Percentiles rank a stretch among this genome's conserved stretches.
phyloP scores from a whole-genome alignment of 176 grass and related monocot genomes.

The Themeda triandra region DNA sequence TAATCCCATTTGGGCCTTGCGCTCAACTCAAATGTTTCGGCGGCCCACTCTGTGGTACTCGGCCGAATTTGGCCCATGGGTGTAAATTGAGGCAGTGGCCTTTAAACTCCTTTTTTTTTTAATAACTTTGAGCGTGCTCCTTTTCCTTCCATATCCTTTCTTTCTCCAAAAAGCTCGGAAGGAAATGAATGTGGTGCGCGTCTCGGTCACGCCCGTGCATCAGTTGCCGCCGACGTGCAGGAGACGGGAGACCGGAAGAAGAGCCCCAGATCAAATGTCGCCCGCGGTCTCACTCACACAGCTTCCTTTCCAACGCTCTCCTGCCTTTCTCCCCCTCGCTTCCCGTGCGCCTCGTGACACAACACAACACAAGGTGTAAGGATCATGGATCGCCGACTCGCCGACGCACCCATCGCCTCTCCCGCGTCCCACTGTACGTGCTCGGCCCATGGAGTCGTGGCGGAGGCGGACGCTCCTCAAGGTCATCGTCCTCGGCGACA shows the following conservation, averaged over 20 bases:
- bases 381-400: not conserved
- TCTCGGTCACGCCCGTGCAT: not conserved
- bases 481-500: conserved; percentile 72
- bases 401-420: not conserved
- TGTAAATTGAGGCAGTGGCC: not conserved
- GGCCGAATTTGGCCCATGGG: too few relatives aligned
- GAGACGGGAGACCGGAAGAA: not conserved
- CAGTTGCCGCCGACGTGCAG: not conserved
- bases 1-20: not conserved
- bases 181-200: not conserved
- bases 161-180: not conserved
- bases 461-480: conserved; percentile 63
- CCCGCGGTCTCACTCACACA: not conserved
- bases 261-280: not conserved
- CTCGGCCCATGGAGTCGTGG: conserved; percentile 25
- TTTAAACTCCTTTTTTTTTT: too few relatives aligned
- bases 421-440: not conserved
- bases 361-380: not conserved
- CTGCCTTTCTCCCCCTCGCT: conserved; percentile 16
- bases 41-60: not conserved
- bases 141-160: not conserved
- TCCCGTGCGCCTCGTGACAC: conserved; percentile 47
- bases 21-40: not conserved
- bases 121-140: not conserved
- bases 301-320: not conserved